Evolutionary conservation across 331 rosid species (phyloP).

Genomic region (Erythrophleum ivorense): DNA sequence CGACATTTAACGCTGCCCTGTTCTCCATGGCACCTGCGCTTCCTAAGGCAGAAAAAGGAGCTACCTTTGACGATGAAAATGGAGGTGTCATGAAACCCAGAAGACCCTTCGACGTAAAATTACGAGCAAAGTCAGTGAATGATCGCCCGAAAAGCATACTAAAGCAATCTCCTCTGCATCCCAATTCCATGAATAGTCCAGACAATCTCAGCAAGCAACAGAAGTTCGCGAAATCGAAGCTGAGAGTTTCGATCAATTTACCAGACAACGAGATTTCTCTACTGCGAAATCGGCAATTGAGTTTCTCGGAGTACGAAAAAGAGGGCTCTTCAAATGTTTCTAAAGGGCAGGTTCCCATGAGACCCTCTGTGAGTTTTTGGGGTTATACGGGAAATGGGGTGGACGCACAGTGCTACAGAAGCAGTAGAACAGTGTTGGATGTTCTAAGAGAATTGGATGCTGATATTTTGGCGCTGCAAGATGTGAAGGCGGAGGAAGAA

Average conservation of each 20-base stretch:
- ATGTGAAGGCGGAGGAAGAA: conserved; percentile 97
- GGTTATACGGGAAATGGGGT: conserved; percentile 4
- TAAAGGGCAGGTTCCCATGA: conserved; percentile 41
- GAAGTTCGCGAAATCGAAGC: conserved; percentile 55
- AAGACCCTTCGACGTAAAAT: conserved; percentile 32
- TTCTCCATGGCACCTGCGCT: conserved; percentile 90
- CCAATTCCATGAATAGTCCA: conserved; percentile 44
- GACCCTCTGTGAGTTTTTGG: conserved; percentile 43
- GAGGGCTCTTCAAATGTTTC: conserved; percentile 38
- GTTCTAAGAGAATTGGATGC: conserved; percentile 86
- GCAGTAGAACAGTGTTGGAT: conserved; percentile 67
- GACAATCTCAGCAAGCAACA: conserved; percentile 46
- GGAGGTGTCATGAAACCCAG: conserved; percentile 26
- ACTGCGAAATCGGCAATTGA: conserved; percentile 60
- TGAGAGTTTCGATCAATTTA: conserved; percentile 84
- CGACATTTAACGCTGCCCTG: conserved; percentile 91
- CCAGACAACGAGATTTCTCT: conserved; percentile 92
- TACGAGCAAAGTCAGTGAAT: conserved; percentile 50
- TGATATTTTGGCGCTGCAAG: conserved; percentile 84
- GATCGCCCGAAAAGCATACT: conserved; percentile 80
- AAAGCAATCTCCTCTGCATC: conserved; percentile 68
- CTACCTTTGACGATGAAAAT: conserved; percentile 46
- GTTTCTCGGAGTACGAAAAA: conserved; percentile 63
- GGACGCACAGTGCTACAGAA: conserved; percentile 8
- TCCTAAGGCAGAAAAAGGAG: conserved; percentile 44